Base-by-base conservation (phyloP, 345 rosid species). In the Gossypium raimondii region DNA sequence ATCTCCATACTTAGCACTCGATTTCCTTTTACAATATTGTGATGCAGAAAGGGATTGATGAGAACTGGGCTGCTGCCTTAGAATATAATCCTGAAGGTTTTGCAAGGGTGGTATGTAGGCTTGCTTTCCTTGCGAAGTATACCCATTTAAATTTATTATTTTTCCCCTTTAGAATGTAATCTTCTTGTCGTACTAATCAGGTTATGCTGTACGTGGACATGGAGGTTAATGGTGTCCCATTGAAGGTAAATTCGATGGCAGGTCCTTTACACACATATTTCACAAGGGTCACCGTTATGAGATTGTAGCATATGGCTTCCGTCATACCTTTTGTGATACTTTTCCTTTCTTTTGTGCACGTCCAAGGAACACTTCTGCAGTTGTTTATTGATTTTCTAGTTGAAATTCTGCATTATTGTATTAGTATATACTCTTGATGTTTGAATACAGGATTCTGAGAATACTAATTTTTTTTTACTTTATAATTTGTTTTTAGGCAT, bases 41-140 rank as follows among this genome's bases (percentile, higher is more conserved):
- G 16, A 59, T 79, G 81, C 93, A 95, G 99, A 93, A 91, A 90
- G 99, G 98, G 76, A 95, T 95, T 75, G 99, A 95, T 85, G 99
- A 95, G 84, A 95, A 95, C 71, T 90, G 98, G 99, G 99, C 88
- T 82, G 99, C 99, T 81, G 98, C 99, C 71, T 84, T 95, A 82
- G 99, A 95, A 80, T 60, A 95, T 83, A 91, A 95, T 75, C 99
- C 98, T 64, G 99, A 95, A 85, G 97, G 88, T 82, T 95, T 95
- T 86, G 99, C 98, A 58, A 85, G 98, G 82, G 99, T 95, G 96
- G 99, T 95, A 90, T 58, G 94, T 84, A 73, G 73, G 71, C 81
- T 82, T 12, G 34, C 66, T 52, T 65, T 75, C 67, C 63, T 78
- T 57, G 7, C 61, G 56, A 17, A 14, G 7, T 73, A 51, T 20